Evolutionary conservation across 192 early-diverging fungal genomes (phyloP), one percentile per base, ranked within the genome.

Genomic region (Entomortierella chlamydospora): DNA sequence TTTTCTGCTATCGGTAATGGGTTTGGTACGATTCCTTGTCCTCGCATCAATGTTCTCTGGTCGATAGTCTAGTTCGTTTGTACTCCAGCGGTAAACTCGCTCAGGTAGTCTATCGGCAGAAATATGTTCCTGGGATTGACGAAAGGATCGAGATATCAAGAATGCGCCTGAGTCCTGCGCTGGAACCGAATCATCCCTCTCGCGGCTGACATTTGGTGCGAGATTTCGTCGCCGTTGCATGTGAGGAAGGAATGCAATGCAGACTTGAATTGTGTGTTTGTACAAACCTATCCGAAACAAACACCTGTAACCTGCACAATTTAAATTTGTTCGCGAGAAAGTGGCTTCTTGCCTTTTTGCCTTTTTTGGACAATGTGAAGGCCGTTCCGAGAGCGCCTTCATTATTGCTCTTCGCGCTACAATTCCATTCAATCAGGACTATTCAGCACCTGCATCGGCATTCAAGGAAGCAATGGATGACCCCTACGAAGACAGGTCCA

Each of bases 401-500:
- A 37, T 7, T 37, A 7, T 4, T 37, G 4, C 34, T 7, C 10
- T 37, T 10, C 10, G 10, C 34, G 10, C 10, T 37, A 10, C 34
- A 37, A 37, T 10, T 37, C 34, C 34, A 37, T 37, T 10, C 34
- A 37, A 51, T 31, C 25, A 39, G 10, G 9, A 52, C 22, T 22
- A 7, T 10, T 28, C 13, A 9, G 39, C 39, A 41, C 39, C 39
- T 41, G 13, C 13, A 41, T 33, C 57, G 13, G 26, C 57, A 41
- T 55, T 13, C 42, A 31, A 47, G 13, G 15, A n/a, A n/a, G n/a
- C 26, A 47, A 79, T 79, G 76, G 63, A 79, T 58, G 76, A 79
- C 57, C 76, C 76, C 12, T 79, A 79, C 30, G 74, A 78, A 25
- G 68, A 79, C 76, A 79, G 68, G 68, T 70, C 76, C 41, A 79